Base-by-base conservation (phyloP, 2,329 filamentous ascomycete species). In the Lasiodiplodia hormozganensis region DNA sequence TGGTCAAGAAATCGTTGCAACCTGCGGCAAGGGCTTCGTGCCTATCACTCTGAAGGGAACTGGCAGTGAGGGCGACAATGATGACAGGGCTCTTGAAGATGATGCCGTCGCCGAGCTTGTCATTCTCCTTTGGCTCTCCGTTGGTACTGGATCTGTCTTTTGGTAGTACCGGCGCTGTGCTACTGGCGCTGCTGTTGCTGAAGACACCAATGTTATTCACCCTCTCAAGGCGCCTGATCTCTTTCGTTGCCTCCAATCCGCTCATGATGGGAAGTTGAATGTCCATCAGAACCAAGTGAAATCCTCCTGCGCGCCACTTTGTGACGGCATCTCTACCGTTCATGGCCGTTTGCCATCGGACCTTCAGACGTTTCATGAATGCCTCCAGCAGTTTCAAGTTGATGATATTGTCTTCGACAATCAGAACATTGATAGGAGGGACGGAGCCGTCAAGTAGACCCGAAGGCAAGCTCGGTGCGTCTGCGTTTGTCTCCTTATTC, bases 331-430 rank as follows among this genome's bases (percentile, higher is more conserved):
- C 95, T 71, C 90, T 89, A 28, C 96, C 96, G 78, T 98, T 97
- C 86, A 96, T 93, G 47, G 96, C 96, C n/a, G 93, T 96, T 80
- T 96, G 92, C 94, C 95, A 98, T 40, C 96, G 89, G 7, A 99
- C 96, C 76, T 97, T 97, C 62, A 99, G 85, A 60, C 94, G 87
- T 82, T 97, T 97, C 85, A 98, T 95, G 76, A 99, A 97, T 1
- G 94, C 94, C 77, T 97, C 95, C 43, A 99, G 84, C 11, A 99
- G 89, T 75, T 93, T 92, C 73, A 98, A 84, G 77, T 98, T 99
- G 85, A 99, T 98, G 71, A 96, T 94, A 79, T 99, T 99, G 82
- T 99, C 96, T 82, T 99, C 96, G 16, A 99, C 96, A 70, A 99
- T 97, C 53, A 99, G 85, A 8, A 98, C 94, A 74, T 97, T 98